These are phyloP conservation scores for Kondoa subrosea DNA, from an alignment of 768 basidiomycete species.

Conservation along the genomic window DNA sequence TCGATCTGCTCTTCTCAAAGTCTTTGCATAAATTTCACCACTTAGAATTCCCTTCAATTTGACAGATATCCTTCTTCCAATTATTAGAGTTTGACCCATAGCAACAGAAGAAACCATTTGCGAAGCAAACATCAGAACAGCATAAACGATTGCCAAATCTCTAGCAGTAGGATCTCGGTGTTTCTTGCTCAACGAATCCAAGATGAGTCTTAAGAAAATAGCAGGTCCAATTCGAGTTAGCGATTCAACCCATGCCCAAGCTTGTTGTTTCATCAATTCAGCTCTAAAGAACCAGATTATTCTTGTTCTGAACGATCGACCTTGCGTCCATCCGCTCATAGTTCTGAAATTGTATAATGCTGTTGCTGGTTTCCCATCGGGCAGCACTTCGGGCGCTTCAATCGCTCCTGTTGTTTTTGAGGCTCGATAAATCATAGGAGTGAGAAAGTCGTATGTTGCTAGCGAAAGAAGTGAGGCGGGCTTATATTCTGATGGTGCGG, in stretches of 20 bases:
- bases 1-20: conserved; percentile 33
- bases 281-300: conserved; percentile 4
- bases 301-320: neutral
- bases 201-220: conserved; percentile 24
- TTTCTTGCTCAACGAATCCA: conserved; percentile 30
- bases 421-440: conserved; percentile 16
- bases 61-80: conserved; percentile 34
- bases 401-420: conserved; percentile 12
- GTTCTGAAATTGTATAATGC: conserved; percentile 26
- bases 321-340: conserved; percentile 2
- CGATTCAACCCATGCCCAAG: neutral
- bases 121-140: conserved; percentile 32
- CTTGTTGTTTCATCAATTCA: neutral
- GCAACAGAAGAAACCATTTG: conserved; percentile 28
- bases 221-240: conserved; percentile 1
- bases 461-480: conserved; percentile 24
- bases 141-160: conserved; percentile 34
- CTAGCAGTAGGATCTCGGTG: conserved; percentile 27
- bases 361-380: conserved; percentile 29
- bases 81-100: conserved; percentile 30
- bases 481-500: conserved; percentile 19
- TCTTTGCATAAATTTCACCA: conserved; percentile 35
- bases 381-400: conserved; percentile 23
- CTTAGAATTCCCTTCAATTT: conserved; percentile 33
- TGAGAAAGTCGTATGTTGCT: conserved; percentile 26